Conservation (phyloP, 1,139 yeast species). For the Dujonia santamariae region DNA sequence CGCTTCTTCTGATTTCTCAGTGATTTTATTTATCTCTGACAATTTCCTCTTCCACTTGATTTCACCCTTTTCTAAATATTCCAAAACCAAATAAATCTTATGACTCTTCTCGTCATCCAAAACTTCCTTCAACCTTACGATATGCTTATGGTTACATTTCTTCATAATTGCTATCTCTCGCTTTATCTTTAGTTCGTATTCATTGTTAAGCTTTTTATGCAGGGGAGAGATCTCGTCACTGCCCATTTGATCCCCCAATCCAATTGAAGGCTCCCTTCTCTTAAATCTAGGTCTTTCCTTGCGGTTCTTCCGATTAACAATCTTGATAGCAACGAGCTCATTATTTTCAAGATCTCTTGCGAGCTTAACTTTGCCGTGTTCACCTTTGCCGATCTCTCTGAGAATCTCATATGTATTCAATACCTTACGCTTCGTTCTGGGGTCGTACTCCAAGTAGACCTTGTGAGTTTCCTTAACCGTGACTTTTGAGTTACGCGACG, state of each 20-base stretch:
- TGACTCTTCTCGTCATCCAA: conserved; percentile 81
- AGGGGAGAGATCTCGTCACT: conserved; percentile 6
- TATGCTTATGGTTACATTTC: conserved; percentile 87
- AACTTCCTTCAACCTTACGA: conserved; percentile 83
- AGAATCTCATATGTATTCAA: conserved; percentile 89
- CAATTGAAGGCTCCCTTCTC: conserved; percentile 32
- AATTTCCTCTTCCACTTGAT: conserved; percentile 68
- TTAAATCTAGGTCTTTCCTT: conserved; percentile 53
- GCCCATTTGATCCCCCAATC: not conserved
- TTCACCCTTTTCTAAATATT: conserved; percentile 91
- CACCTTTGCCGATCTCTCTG: conserved; percentile 88
- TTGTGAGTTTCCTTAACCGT: conserved; percentile 79
- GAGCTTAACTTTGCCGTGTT: conserved; percentile 94
- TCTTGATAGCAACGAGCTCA: conserved; percentile 86
- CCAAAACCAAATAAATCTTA: conserved; percentile 87
- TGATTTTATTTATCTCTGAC: too few relatives aligned
- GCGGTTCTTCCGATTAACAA: conserved; percentile 72
- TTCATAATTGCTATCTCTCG: conserved; percentile 96
- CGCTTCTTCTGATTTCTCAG: too few relatives aligned
- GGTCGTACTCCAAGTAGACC: conserved; percentile 84
- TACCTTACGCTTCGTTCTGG: conserved; percentile 77
- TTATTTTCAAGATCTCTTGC: conserved; percentile 72
- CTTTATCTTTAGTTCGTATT: conserved; percentile 68
- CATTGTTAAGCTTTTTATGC: conserved; percentile 18
- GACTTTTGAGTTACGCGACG: not conserved